Evolutionary conservation across 2,329 filamentous ascomycete genomes (phyloP), one percentile per base, ranked within the genome.

Genomic region (Aspergillaceae sp.): DNA sequence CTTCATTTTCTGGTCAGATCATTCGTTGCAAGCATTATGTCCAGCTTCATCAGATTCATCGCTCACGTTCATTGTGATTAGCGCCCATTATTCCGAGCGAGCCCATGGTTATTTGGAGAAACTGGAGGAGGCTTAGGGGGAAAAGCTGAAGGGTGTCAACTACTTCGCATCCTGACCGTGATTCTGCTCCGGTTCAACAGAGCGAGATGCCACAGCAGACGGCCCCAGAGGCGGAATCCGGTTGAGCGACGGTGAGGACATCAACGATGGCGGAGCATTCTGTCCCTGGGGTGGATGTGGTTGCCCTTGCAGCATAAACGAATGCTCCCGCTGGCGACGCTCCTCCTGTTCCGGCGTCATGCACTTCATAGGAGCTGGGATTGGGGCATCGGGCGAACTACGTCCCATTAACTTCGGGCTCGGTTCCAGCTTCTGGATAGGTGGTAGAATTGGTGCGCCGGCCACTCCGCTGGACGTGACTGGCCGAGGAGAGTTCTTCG

Each of bases 261-360:
- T 59, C n/a, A 49, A 9, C 40, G 40, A 41, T 6, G 28, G 29
- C 4, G n/a, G 8, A 19, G 36, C 11, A 9, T 38, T 38, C 19
- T 8, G 36, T 8, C 36, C 60, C 52, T 10, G 19, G 19, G 19
- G 19, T 19, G 19, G 19, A 19, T 19, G 19, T 19, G 19, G 19
- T 19, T 19, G 19, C 2, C 19, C 36, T 4, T 4, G n/a, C 36
- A 56, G 46, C 11, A 60, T 53, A 38, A 62, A 48, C 4, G 64
- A 64, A 48, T 66, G 63, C 51, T 69, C 66, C 42, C 61, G 52
- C 43, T 65, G 63, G 7, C 66, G 58, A 26, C 66, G 64, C 47
- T 68, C 66, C 51, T 69, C 67, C 44, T 70, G 67, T 47, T 69
- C 66, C 1, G 66, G 66, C 3, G 65, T 68, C 68, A 70, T 70